phyloP scores from a whole-genome alignment of 352 stramenopile genomes.

The Phytophthora citricola region DNA sequence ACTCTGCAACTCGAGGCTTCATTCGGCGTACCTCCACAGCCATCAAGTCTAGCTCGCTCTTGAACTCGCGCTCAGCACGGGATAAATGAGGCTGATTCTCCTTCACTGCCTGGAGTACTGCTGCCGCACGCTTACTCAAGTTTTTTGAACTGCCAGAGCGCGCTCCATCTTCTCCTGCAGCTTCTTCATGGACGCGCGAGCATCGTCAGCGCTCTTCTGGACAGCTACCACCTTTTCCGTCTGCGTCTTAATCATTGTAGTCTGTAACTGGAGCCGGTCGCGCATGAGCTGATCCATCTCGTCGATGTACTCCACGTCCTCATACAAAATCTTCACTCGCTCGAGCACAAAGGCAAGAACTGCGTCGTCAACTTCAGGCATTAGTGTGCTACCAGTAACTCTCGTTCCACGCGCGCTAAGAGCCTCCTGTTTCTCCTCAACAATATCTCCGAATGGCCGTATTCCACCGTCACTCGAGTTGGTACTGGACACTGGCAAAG shows the following conservation, averaged over 20 bases:
- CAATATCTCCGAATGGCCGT: constrained; percentile 63
- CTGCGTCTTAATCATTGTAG: constrained; percentile 68
- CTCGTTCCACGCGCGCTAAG: constrained; percentile 64
- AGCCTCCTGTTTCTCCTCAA: constrained; percentile 65
- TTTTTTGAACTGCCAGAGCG: constrained; percentile 73
- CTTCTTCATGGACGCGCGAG: constrained; percentile 43
- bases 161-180: constrained; percentile 66
- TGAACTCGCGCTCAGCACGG: constrained; percentile 75
- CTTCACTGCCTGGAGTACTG: constrained; percentile 80
- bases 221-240: constrained; percentile 50
- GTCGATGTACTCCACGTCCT: constrained; percentile 82
- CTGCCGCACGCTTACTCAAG: constrained; percentile 76
- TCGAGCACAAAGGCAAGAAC: constrained; percentile 81
- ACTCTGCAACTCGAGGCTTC: constrained; percentile 72
- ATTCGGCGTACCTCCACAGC: constrained; percentile 67
- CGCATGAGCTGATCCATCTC: constrained; percentile 72
- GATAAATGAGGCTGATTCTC: constrained; percentile 85
- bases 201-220: constrained; percentile 40
- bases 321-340: constrained; percentile 76
- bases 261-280: constrained; percentile 61
- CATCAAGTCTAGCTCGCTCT: constrained; percentile 73
- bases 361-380: constrained; percentile 71
- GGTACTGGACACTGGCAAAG: constrained; percentile 7
- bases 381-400: constrained; percentile 67
- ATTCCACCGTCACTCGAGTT: constrained; percentile 36